phyloP scores from a whole-genome alignment of 2,329 filamentous ascomycete species.

The Hortaea sp. region DNA sequence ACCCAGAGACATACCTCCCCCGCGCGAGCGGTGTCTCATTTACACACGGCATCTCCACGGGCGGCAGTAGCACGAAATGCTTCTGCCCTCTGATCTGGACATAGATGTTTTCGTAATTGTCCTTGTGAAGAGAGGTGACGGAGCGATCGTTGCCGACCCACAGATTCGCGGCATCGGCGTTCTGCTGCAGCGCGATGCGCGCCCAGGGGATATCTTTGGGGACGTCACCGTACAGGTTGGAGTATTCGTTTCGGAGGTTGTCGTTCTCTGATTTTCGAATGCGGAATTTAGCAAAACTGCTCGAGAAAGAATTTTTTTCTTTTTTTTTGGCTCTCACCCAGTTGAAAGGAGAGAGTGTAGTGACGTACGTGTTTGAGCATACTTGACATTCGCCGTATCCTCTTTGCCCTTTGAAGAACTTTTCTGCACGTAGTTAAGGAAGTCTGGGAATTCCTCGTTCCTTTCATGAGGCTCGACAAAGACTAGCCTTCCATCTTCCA shows the following conservation, averaged over 20 bases:
- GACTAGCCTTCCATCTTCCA: conserved; percentile 38
- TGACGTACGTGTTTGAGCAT: conserved; percentile 62
- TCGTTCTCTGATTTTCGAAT: conserved; percentile 55
- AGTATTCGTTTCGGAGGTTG: conserved; percentile 67
- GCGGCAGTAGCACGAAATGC: conserved; percentile 65
- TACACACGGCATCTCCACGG: conserved; percentile 58
- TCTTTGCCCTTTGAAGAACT: conserved; percentile 13
- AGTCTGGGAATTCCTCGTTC: conserved; percentile 49
- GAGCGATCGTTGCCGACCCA: conserved; percentile 69
- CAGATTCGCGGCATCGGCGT: conserved; percentile 68
- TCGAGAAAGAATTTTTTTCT: not conserved
- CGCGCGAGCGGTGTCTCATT: conserved; percentile 50
- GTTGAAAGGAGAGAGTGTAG: not conserved
- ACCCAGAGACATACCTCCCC: conserved; percentile 46
- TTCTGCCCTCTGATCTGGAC: conserved; percentile 65
- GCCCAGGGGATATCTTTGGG: conserved; percentile 60
- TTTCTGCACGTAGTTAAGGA: conserved; percentile 50
- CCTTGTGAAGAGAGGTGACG: conserved; percentile 65
- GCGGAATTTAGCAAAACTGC: not conserved
- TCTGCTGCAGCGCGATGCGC: conserved; percentile 54
- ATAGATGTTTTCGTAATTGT: conserved; percentile 80
- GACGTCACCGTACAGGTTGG: conserved; percentile 51
- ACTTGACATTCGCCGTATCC: conserved; percentile 41
- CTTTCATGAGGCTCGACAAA: conserved; percentile 68
- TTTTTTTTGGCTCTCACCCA: too few species aligned